Conservation (phyloP, 805 yeast species). For the Kluyveromyces nonfermentans region DNA sequence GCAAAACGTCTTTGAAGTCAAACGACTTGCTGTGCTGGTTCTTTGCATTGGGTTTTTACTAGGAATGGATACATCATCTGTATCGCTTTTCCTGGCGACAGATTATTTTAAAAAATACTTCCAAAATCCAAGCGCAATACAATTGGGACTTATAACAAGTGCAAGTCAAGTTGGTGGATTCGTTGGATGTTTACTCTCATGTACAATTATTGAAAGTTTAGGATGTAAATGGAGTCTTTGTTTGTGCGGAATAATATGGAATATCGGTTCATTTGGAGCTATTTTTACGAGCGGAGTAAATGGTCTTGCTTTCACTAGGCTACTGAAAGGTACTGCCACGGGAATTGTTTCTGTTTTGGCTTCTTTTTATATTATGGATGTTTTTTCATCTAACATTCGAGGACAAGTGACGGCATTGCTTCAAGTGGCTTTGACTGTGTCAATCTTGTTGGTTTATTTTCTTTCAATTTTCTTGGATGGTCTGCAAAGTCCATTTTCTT, state of each 20-base stretch:
- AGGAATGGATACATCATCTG: slow-evolving; percentile 74
- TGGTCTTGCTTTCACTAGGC: slow-evolving; percentile 41
- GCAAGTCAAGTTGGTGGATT: slow-evolving; percentile 63
- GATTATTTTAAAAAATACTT: slow-evolving; percentile 43
- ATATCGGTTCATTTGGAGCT: slow-evolving; percentile 39
- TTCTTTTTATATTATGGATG: slow-evolving; percentile 47
- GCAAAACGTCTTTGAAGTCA: slow-evolving; percentile 2
- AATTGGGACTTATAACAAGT: slow-evolving; percentile 69
- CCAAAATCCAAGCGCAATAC: slow-evolving; percentile 41
- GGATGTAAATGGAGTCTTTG: slow-evolving; percentile 53
- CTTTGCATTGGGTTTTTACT: slow-evolving; percentile 52
- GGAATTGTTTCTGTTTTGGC: slow-evolving; percentile 49
- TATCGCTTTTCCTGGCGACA: slow-evolving; percentile 55
- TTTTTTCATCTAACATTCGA: slow-evolving; percentile 37
- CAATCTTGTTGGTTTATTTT: slow-evolving; percentile 48
- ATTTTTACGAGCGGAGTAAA: slow-evolving; percentile 29
- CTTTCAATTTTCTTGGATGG: slow-evolving; percentile 38
- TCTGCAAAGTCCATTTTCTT: slow-evolving; percentile 38
- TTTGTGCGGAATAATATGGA: slow-evolving; percentile 46
- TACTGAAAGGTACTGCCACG: slow-evolving; percentile 42
- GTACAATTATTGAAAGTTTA: slow-evolving; percentile 37
- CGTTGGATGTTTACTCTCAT: slow-evolving; percentile 54
- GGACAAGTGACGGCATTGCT: slow-evolving; percentile 45
- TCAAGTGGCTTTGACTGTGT: slow-evolving; percentile 50
- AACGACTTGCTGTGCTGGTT: background rate